Evolutionary conservation across 176 grass and related monocot species (phyloP).

Genomic region (Avena eriantha): DNA sequence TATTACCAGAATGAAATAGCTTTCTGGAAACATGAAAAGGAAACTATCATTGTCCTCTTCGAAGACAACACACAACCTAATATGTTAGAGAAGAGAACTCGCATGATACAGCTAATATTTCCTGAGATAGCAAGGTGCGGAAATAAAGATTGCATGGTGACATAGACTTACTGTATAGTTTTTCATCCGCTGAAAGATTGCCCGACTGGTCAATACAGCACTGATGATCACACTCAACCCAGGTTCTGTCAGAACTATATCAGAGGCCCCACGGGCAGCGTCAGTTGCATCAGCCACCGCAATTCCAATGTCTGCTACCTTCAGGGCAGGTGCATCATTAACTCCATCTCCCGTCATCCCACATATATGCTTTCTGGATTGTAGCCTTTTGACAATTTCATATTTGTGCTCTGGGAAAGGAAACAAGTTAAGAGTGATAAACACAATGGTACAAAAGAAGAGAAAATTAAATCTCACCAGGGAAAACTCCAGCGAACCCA

Average conservation of each 20-base stretch:
- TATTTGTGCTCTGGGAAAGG: constrained; percentile 63
- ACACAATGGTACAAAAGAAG: not conserved
- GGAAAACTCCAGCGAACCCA: constrained; percentile 70
- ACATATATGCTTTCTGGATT: constrained; percentile 72
- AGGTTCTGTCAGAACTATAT: constrained; percentile 72
- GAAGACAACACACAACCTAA: not conserved
- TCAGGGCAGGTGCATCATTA: constrained; percentile 67
- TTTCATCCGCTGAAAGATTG: constrained; percentile 74
- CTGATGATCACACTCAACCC: constrained; percentile 74
- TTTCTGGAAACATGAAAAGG: not conserved
- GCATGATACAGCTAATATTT: not conserved
- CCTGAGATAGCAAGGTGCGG: constrained; percentile 8
- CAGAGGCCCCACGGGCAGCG: constrained; percentile 62
- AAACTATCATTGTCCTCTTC: constrained; percentile 12
- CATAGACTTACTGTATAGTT: constrained; percentile 59
- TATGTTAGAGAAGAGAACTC: constrained; percentile 17
- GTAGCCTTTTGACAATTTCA: constrained; percentile 64
- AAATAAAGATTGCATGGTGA: constrained; percentile 7
- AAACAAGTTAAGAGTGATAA: constrained; percentile 44
- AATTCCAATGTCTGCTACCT: constrained; percentile 68
- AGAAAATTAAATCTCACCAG: constrained; percentile 48
- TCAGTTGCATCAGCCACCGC: constrained; percentile 71
- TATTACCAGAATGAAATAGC: constrained; percentile 33
- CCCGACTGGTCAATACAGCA: constrained; percentile 62
- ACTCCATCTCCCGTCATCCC: constrained; percentile 76